These are phyloP conservation scores for Hibiscus mutabilis DNA, from an alignment of 345 rosid genomes.

Conservation along the genomic window DNA sequence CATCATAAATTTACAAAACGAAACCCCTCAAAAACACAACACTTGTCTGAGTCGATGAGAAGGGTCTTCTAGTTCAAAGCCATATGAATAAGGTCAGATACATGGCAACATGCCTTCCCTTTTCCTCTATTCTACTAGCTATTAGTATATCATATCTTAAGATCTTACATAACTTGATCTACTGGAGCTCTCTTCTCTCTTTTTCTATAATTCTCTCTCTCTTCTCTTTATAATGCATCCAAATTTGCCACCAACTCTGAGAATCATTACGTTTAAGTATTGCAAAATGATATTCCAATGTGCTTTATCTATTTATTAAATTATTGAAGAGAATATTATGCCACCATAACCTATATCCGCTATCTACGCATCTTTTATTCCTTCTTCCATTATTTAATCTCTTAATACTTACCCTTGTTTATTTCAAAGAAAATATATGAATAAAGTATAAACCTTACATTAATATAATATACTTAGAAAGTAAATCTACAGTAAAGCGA, in stretches of 20 bases:
- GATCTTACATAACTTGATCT: conserved; percentile 35
- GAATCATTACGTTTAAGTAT: conserved; percentile 57
- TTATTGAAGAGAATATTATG: conserved; percentile 44
- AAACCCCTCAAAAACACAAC: conserved; percentile 8
- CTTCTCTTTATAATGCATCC: conserved; percentile 40
- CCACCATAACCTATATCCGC: conserved; percentile 26
- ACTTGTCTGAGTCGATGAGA: background rate
- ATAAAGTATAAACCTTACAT: background rate
- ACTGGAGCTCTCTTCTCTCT: conserved; percentile 35
- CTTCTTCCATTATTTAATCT: conserved; percentile 23
- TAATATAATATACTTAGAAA: background rate
- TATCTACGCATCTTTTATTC: conserved; percentile 43
- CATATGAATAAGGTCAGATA: conserved; percentile 35
- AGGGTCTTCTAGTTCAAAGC: conserved; percentile 10
- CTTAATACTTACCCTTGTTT: background rate
- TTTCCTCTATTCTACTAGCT: conserved; percentile 19
- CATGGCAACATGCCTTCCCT: conserved; percentile 72
- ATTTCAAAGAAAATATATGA: background rate
- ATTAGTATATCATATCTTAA: background rate
- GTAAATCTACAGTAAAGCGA: too few species aligned
- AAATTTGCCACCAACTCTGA: conserved; percentile 51
- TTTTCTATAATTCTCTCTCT: too few species aligned
- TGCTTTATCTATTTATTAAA: background rate
- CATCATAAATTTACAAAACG: conserved; percentile 19
- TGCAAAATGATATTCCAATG: conserved; percentile 16